Percentiles rank a stretch among this genome's conserved stretches.
Evolutionary conservation across 139 green algal species (phyloP).

Genomic region (Picochlorum sp.): DNA sequence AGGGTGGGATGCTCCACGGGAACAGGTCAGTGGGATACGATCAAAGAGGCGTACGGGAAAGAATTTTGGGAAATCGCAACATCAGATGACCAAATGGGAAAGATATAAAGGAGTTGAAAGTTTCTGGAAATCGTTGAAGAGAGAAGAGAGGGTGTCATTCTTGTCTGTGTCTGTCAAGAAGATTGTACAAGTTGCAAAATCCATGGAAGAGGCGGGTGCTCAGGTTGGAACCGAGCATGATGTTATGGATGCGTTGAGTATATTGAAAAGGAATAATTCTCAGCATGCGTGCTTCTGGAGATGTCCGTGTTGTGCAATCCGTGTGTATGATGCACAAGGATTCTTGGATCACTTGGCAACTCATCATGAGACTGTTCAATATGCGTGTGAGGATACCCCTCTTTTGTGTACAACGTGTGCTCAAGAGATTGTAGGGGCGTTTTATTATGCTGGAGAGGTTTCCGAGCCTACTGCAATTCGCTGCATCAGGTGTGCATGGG

Average conservation of each 20-base stretch:
- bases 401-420: conserved; percentile 22
- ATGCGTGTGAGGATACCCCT: conserved; percentile 5
- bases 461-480: conserved; percentile 15
- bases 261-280: conserved; percentile 16
- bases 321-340: conserved; percentile 1
- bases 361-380: conserved; percentile 31
- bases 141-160: conserved; percentile 1
- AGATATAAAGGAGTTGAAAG: conserved; percentile 16
- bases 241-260: conserved; percentile 6
- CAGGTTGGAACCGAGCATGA: conserved; percentile 11
- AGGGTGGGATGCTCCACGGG: conserved; percentile 9
- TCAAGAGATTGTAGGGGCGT: conserved; percentile 23
- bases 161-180: conserved; percentile 11
- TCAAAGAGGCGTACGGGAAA: not conserved
- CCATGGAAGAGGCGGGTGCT: conserved; percentile 12
- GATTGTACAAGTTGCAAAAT: conserved; percentile 17
- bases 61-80: not conserved
- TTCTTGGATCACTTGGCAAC: conserved; percentile 20
- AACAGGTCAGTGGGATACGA: not conserved
- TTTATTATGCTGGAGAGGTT: conserved; percentile 23
- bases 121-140: conserved; percentile 19
- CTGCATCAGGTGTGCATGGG: conserved; percentile 27
- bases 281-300: conserved; percentile 19
- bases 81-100: conserved; percentile 14
- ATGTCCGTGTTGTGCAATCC: conserved; percentile 26